These are phyloP conservation scores for Pythium utonaiense DNA, from an alignment of 352 stramenopile species.

Conservation along the genomic window DNA sequence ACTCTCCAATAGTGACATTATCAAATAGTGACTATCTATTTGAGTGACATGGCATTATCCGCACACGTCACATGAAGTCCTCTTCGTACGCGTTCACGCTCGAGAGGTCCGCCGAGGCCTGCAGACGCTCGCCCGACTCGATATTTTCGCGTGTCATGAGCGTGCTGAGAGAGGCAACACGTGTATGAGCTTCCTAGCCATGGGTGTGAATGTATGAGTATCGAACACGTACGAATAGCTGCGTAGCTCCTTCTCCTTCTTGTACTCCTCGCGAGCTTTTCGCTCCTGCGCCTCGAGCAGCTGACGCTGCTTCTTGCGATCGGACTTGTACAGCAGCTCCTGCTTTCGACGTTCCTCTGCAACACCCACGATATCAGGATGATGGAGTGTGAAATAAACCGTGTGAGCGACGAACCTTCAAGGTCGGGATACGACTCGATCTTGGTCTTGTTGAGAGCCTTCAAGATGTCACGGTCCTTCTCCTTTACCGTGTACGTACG, in stretches of 20 bases:
- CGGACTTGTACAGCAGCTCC: constrained; percentile 65
- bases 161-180: constrained; percentile 24
- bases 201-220: neutral
- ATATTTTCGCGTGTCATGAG: constrained; percentile 73
- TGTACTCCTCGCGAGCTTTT: constrained; percentile 55
- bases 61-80: constrained; percentile 62
- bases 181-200: neutral
- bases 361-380: neutral
- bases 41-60: constrained; percentile 1
- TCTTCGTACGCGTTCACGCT: constrained; percentile 77
- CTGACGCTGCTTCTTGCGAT: constrained; percentile 68
- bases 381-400: constrained; percentile 1
- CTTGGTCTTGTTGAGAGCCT: constrained; percentile 87
- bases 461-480: constrained; percentile 86
- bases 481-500: constrained; percentile 70
- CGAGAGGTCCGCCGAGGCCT: constrained; percentile 47
- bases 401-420: constrained; percentile 62
- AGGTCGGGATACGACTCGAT: constrained; percentile 67
- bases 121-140: constrained; percentile 34
- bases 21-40: neutral
- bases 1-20: neutral
- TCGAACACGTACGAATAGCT: constrained; percentile 60
- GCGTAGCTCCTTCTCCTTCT: constrained; percentile 70
- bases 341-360: constrained; percentile 61
- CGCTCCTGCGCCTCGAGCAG: constrained; percentile 45